Conservation (phyloP, 345 rosid species). For the Abelmoschus esculentus region DNA sequence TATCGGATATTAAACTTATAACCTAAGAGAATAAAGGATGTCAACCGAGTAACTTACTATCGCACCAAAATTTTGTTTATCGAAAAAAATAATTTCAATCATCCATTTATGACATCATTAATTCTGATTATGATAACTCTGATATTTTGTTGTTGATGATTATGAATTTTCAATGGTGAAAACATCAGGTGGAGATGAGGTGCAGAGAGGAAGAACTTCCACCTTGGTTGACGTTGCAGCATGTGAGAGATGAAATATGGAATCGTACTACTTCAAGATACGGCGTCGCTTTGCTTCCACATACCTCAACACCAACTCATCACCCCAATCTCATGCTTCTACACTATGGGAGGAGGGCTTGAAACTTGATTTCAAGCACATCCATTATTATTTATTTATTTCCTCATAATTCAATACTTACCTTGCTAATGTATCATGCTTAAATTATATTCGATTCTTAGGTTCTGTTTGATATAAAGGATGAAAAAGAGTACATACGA, state of each 20-base stretch:
- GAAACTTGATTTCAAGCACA: background rate
- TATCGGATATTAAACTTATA: no score
- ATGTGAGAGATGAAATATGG: constrained; percentile 90
- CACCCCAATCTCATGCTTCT: constrained; percentile 67
- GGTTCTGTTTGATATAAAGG: background rate
- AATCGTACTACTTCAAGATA: constrained; percentile 32
- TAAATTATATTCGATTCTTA: constrained; percentile 16
- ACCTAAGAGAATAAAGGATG: no score
- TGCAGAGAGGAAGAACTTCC: constrained; percentile 82
- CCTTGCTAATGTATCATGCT: constrained; percentile 18
- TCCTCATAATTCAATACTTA: constrained; percentile 9
- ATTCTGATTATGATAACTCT: no score
- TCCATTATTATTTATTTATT: background rate
- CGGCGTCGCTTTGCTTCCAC: constrained; percentile 40
- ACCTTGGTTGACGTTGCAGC: constrained; percentile 80
- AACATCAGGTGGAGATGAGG: constrained; percentile 80
- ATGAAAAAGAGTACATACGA: no score
- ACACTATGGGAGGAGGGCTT: constrained; percentile 64
- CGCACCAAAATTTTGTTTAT: no score
- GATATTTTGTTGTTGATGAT: no score
- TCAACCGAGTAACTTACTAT: no score
- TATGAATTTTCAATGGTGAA: background rate
- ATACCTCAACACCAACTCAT: constrained; percentile 41
- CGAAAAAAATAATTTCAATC: no score
- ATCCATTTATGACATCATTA: no score